Evolutionary conservation across 768 basidiomycete genomes (phyloP), one percentile per base, ranked within the genome.

Genomic region (Lenzites betulinus): DNA sequence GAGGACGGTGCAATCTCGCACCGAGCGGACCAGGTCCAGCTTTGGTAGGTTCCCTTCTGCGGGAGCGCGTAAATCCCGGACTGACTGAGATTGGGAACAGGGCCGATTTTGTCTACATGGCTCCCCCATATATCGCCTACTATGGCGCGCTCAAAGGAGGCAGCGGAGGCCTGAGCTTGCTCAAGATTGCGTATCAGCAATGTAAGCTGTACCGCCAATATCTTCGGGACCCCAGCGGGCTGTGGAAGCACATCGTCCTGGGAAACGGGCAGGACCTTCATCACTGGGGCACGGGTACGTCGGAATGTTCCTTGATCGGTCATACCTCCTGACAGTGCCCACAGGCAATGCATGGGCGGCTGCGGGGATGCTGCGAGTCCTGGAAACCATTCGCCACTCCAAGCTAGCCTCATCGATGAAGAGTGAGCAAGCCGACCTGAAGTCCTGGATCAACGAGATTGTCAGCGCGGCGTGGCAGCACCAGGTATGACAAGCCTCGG

Each of bases 311-410:
- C 36, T 7, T 9, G 1, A 13, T 50, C 33, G 23, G n/a, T 20
- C 11, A 18, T 7, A 20, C 39, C 7, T 15, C 20, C 64, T 16
- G 56, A 54, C 30, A 33, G 28, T 12, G 11, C 56, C 11, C 41
- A 9, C 48, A 43, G 84, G 85, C 2, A 91, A 90, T 63, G 87
- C 76, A 0, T 90, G 90, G 90, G 88, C 87, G 0, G 86, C 86
- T 1, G 83, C 82, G 1, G 86, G 88, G 3, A 86, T 87, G 79
- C 71, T 84, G 26, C 79, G 88, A 7, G 85, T 90, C 5, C 70
- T 83, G 11, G 75, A 78, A 43, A 87, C 83, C 0, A 76, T 88
- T 47, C 75, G 76, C 46, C 76, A 79, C 50, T 80, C 83, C 0
- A 68, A 70, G n/a, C 73, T 76, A 54, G 75, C 76, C 7, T 58